Evolutionary conservation across 2,329 filamentous ascomycete genomes (phyloP).

Genomic region (Xylaria sp.): DNA sequence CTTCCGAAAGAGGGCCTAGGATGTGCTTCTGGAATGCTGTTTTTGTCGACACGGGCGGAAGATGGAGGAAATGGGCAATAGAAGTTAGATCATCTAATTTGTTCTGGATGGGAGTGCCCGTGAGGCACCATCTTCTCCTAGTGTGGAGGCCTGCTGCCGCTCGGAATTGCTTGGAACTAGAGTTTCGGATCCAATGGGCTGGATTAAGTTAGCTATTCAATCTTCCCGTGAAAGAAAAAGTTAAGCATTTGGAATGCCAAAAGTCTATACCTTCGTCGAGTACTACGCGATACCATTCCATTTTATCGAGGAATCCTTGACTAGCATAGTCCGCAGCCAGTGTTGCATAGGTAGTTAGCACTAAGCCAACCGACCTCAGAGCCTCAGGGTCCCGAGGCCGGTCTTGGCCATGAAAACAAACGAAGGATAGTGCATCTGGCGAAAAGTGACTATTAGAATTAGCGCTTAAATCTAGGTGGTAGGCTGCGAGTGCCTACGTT

Average conservation of each 20-base stretch:
- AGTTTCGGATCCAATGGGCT: slow-evolving; percentile 39
- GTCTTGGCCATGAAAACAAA: slow-evolving; percentile 18
- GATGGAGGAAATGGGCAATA: slow-evolving; percentile 34
- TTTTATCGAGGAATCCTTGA: background rate
- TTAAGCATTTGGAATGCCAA: background rate
- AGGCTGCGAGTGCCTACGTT: background rate
- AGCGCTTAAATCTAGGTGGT: background rate
- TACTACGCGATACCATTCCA: slow-evolving; percentile 32
- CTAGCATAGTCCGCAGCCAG: slow-evolving; percentile 10
- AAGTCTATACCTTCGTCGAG: slow-evolving; percentile 28
- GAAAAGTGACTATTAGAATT: background rate
- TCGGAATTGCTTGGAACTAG: slow-evolving; percentile 41
- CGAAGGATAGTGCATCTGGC: background rate
- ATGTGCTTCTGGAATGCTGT: slow-evolving; percentile 33
- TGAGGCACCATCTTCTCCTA: slow-evolving; percentile 39
- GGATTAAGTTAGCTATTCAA: background rate
- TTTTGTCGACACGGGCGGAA: background rate
- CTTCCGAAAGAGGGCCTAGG: slow-evolving; percentile 24
- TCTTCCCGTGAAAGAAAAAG: background rate
- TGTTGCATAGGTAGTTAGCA: slow-evolving; percentile 28
- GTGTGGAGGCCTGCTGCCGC: slow-evolving; percentile 34
- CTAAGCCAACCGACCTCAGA: slow-evolving; percentile 9
- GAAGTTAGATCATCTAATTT: slow-evolving; percentile 40
- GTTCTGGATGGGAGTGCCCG: slow-evolving; percentile 42
- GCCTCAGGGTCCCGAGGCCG: slow-evolving; percentile 4